Percentiles rank a stretch among this genome's conserved stretches.
phyloP scores from a whole-genome alignment of 1,284 basidiomycete genomes.

The Ceratobasidium sp. region DNA sequence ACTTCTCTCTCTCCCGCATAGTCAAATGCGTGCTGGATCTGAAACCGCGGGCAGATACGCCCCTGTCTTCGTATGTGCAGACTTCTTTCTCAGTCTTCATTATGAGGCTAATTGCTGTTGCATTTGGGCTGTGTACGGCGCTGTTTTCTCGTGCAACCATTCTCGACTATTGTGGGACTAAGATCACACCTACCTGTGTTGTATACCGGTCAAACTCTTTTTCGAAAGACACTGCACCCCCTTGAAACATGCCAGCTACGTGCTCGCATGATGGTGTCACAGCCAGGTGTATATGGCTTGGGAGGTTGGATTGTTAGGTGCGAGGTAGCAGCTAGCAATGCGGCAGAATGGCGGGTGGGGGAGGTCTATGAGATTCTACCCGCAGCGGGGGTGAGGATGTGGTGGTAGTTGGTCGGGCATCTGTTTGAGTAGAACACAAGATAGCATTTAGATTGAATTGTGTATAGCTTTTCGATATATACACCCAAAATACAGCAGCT shows the following conservation, averaged over 20 bases:
- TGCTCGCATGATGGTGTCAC: conserved; percentile 63
- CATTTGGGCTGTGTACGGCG: background rate
- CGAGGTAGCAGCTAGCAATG: conserved; percentile 26
- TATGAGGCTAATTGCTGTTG: background rate
- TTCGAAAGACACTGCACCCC: conserved; percentile 64
- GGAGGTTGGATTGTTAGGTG: conserved; percentile 59
- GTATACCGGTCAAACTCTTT: conserved; percentile 67
- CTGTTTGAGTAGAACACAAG: background rate
- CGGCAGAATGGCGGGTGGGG: conserved; percentile 21
- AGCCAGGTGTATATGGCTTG: conserved; percentile 70
- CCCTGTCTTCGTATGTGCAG: conserved; percentile 29
- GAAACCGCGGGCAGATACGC: conserved; percentile 25
- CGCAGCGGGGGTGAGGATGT: background rate
- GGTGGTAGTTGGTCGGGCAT: background rate
- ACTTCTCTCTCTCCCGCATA: conserved; percentile 64
- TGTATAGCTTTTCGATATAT: background rate
- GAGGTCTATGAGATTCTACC: conserved; percentile 4
- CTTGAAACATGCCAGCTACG: conserved; percentile 55
- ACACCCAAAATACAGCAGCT: conserved; percentile 13
- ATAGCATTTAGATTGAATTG: background rate
- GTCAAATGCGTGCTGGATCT: conserved; percentile 37
- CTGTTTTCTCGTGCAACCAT: conserved; percentile 14
- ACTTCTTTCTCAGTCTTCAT: background rate
- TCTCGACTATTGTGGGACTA: background rate
- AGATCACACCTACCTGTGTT: conserved; percentile 58